Evolutionary conservation across 108 stramenopile genomes (phyloP).

Genomic region (Discostella pseudostelligera): DNA sequence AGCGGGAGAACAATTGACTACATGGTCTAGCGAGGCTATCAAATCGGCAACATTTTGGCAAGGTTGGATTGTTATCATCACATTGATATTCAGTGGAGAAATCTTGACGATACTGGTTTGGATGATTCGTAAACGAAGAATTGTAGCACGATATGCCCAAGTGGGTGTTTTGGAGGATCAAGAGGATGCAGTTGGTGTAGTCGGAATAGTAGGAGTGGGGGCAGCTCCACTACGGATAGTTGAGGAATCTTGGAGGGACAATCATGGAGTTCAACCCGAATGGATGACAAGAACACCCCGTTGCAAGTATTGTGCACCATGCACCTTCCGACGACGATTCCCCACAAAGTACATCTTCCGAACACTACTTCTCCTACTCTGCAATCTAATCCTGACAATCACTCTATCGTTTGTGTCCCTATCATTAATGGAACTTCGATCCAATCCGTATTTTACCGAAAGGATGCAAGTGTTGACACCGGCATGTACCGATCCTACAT

Average conservation of each 20-base stretch:
- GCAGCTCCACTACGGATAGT: not conserved
- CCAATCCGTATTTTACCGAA: slow-evolving; percentile 19
- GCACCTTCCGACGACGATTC: slow-evolving; percentile 1
- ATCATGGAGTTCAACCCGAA: too few relatives aligned
- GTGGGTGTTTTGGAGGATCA: slow-evolving; percentile 1
- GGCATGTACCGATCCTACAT: slow-evolving; percentile 32
- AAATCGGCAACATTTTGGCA: slow-evolving; percentile 41
- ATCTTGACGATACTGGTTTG: slow-evolving; percentile 3
- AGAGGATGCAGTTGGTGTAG: not conserved
- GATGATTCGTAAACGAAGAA: slow-evolving; percentile 4
- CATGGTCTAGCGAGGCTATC: slow-evolving; percentile 27
- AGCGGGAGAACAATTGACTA: slow-evolving; percentile 36
- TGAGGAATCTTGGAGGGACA: too few relatives aligned
- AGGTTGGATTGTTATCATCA: slow-evolving; percentile 21
- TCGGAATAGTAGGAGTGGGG: not conserved
- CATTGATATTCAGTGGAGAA: slow-evolving; percentile 14
- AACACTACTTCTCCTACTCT: slow-evolving; percentile 16
- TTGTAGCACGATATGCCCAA: slow-evolving; percentile 8
- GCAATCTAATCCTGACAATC: slow-evolving; percentile 28
- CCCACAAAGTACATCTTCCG: slow-evolving; percentile 11
- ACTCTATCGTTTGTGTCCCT: slow-evolving; percentile 32
- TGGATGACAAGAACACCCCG: too few relatives aligned
- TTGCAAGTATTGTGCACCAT: slow-evolving; percentile 23
- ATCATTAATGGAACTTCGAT: slow-evolving; percentile 44
- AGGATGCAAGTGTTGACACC: slow-evolving; percentile 41